Base-by-base conservation (phyloP, 176 grass and related monocot genomes). In the Carex parvula region DNA sequence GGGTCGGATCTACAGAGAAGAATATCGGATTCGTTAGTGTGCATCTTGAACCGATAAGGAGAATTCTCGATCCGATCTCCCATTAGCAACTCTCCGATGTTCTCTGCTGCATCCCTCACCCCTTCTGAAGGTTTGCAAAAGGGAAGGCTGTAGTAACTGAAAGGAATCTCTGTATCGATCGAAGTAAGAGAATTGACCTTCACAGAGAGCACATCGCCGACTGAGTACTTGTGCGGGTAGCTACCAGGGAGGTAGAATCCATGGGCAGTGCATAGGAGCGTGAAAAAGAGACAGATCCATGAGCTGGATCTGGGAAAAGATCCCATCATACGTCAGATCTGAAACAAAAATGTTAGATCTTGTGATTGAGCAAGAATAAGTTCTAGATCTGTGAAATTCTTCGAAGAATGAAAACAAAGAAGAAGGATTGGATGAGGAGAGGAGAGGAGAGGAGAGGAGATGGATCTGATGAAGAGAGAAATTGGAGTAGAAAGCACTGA, bases 131-230 rank as follows among this genome's bases (percentile, higher is more conserved):
- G 88, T 35, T 82, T 75, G 84, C 88, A 90, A 46, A 90, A 90
- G 50, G 88, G 88, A 16, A 90, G 88, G 26, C 70, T 80, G 53
- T 90, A 90, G 84, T 90, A 90, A 69, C 71, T 80, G 80, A 90
- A 90, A 8, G 88, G 88, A 8, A 90, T 79, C 80, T 90, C 88
- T 1, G 88, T 90, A 21, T 86, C 84, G 26, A 90, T 86, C 37
- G 88, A 90, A 60, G 88, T 90, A 11, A 90, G 79, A 11, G 88
- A 90, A 57, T 90, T 90, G 11, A 90, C 88, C 88, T 90, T 90
- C 7, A 90, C 88, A n/a, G 59, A 48, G 3, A 90, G 70, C 3
- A 46, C 2, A 57, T 83, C 70, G 5, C 88, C 84, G 7, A 53
- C 70, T 4, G 39, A 21, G 53, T 90, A 84, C 46, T 55, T 67